These are phyloP conservation scores for Rickenella mellea DNA, from an alignment of 768 basidiomycete genomes.

Conservation along the genomic window DNA sequence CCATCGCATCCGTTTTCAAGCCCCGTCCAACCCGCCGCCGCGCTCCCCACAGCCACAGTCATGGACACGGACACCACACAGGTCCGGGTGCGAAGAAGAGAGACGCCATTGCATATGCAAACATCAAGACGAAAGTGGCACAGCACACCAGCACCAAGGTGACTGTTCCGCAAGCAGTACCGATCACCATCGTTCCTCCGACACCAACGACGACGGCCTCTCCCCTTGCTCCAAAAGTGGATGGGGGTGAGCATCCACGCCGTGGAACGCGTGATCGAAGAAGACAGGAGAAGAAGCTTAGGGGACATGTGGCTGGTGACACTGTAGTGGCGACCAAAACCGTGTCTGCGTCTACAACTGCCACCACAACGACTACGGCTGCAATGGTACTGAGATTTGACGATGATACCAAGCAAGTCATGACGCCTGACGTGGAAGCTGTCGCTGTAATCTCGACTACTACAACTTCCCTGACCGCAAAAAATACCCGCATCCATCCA, in stretches of 20 bases:
- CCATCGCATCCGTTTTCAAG: conserved; percentile 65
- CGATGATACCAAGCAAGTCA: neutral
- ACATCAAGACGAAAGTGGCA: too few relatives aligned
- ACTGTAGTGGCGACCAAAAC: neutral
- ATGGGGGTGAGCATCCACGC: neutral
- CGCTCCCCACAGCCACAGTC: conserved; percentile 17
- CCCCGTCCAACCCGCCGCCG: conserved; percentile 54
- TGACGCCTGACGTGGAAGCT: neutral
- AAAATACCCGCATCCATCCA: neutral
- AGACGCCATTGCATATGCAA: too few relatives aligned
- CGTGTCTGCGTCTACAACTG: neutral
- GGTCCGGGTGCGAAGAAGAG: too few relatives aligned
- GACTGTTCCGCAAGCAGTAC: too few relatives aligned
- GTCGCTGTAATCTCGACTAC: neutral
- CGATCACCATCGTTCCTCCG: neutral
- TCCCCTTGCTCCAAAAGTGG: neutral
- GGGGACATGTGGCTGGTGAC: neutral
- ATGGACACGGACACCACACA: conserved; percentile 4
- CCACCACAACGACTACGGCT: neutral
- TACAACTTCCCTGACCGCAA: neutral
- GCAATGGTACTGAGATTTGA: neutral
- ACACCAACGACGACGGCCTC: neutral
- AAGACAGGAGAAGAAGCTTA: neutral
- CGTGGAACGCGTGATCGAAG: too few relatives aligned
- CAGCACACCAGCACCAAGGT: too few relatives aligned